Evolutionary conservation across 2,329 filamentous ascomycete species (phyloP).

Genomic region (Stemphylium beticola): DNA sequence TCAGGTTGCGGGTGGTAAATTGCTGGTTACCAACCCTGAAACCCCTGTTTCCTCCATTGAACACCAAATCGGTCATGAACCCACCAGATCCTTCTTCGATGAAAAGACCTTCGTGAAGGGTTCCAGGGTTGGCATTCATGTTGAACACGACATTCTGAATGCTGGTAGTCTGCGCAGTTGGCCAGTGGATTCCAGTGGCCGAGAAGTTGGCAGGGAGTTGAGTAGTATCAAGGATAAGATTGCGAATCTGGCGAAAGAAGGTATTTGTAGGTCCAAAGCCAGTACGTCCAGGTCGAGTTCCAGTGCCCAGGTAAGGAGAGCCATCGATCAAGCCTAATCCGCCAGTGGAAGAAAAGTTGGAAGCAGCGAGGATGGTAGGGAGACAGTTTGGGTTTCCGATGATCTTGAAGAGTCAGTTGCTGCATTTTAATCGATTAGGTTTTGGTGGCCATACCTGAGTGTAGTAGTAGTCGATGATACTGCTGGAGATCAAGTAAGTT

Average conservation of each 20-base stretch:
- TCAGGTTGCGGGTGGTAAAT: conserved; percentile 64
- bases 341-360: conserved; percentile 53
- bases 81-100: conserved; percentile 54
- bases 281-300: conserved; percentile 35
- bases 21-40: conserved; percentile 55
- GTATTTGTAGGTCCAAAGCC: conserved; percentile 62
- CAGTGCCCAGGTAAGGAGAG: conserved; percentile 55
- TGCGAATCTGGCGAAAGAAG: conserved; percentile 70
- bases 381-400: conserved; percentile 65
- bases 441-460: conserved; percentile 53
- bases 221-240: conserved; percentile 68
- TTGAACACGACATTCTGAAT: conserved; percentile 55
- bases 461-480: conserved; percentile 68
- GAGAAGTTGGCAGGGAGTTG: conserved; percentile 54
- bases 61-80: conserved; percentile 55
- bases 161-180: conserved; percentile 54
- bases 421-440: background rate
- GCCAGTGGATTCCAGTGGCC: conserved; percentile 56
- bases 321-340: conserved; percentile 65
- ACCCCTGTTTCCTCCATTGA: conserved; percentile 52
- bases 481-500: conserved; percentile 63
- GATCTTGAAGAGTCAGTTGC: conserved; percentile 42
- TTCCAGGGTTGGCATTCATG: conserved; percentile 52
- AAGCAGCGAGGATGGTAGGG: conserved; percentile 61
- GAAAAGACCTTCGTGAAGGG: conserved; percentile 55